phyloP scores from a whole-genome alignment of 2,329 filamentous ascomycete species.

The Ascochyta rabiei region DNA sequence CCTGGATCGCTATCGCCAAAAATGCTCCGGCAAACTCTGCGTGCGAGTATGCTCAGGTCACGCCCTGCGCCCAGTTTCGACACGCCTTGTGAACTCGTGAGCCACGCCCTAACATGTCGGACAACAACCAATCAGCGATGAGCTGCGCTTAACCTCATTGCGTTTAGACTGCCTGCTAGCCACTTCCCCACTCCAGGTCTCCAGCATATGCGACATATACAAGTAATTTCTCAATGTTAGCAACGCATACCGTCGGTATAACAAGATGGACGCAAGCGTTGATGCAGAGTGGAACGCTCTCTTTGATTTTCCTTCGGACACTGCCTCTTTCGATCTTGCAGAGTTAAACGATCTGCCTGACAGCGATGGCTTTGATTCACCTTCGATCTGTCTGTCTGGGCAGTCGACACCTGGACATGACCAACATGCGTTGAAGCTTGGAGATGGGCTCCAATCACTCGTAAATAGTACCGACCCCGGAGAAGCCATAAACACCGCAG shows the following conservation, averaged over 20 bases:
- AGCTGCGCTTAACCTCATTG: not conserved
- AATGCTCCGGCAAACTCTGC: not conserved
- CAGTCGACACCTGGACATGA: slow-evolving; percentile 10
- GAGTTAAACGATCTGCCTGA: slow-evolving; percentile 1
- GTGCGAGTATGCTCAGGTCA: not conserved
- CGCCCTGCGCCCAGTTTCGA: too few relatives aligned
- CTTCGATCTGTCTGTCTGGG: slow-evolving; percentile 5
- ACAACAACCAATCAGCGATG: slow-evolving; percentile 4
- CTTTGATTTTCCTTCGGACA: slow-evolving; percentile 5
- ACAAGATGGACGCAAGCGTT: slow-evolving; percentile 1
- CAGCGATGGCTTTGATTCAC: slow-evolving; percentile 14
- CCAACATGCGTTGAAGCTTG: slow-evolving; percentile 5
- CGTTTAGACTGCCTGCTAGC: slow-evolving; percentile 12
- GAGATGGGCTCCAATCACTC: slow-evolving; percentile 3
- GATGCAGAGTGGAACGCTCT: slow-evolving; percentile 15
- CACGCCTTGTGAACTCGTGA: too few relatives aligned
- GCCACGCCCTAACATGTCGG: slow-evolving; percentile 7
- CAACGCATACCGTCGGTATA: slow-evolving; percentile 12
- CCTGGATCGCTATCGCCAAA: not conserved
- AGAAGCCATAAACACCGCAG: not conserved
- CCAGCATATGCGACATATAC: slow-evolving; percentile 1
- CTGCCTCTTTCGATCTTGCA: slow-evolving; percentile 4
- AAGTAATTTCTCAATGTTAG: slow-evolving; percentile 1
- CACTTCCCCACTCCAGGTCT: slow-evolving; percentile 4
- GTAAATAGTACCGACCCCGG: not conserved